Conservation (phyloP, 2,329 filamentous ascomycete genomes). For the Mycosphaerella sp. region DNA sequence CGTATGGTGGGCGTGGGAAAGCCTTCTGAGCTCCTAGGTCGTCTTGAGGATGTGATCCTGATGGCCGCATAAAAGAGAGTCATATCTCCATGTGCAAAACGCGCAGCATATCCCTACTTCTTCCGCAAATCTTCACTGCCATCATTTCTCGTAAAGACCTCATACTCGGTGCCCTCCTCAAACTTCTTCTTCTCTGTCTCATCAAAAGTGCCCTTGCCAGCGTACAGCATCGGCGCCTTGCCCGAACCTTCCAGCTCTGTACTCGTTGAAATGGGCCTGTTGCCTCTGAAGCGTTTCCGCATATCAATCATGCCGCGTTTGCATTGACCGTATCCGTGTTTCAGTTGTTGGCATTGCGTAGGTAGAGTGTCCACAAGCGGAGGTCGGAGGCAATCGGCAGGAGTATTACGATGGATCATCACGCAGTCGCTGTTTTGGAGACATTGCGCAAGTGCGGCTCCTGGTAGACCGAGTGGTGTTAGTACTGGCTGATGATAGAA, state of each 20-base stretch:
- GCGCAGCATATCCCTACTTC: slow-evolving; percentile 16
- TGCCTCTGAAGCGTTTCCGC: slow-evolving; percentile 95
- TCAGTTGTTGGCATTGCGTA: slow-evolving; percentile 82
- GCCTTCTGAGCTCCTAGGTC: too few relatives aligned
- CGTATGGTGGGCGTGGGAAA: neutral
- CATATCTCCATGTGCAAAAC: too few relatives aligned
- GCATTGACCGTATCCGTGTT: slow-evolving; percentile 89
- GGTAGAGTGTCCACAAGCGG: slow-evolving; percentile 78
- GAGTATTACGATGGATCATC: slow-evolving; percentile 80
- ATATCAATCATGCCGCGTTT: slow-evolving; percentile 96
- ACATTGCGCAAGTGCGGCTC: slow-evolving; percentile 85
- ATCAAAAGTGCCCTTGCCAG: slow-evolving; percentile 49
- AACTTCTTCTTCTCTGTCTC: slow-evolving; percentile 25
- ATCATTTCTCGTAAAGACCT: slow-evolving; percentile 30
- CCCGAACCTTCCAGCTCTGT: slow-evolving; percentile 50
- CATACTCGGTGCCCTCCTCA: slow-evolving; percentile 30
- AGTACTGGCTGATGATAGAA: neutral
- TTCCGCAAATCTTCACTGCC: slow-evolving; percentile 28
- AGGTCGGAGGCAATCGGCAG: slow-evolving; percentile 78
- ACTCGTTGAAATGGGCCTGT: slow-evolving; percentile 70
- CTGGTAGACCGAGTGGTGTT: slow-evolving; percentile 43
- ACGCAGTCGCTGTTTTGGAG: slow-evolving; percentile 96
- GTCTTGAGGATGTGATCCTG: neutral
- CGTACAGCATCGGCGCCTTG: slow-evolving; percentile 62
- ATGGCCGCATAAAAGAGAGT: neutral